Percentiles rank a stretch among this genome's conserved stretches.
Evolutionary conservation across 78 protist species (phyloP).

Genomic region (Paratrimastix pyriformis): DNA sequence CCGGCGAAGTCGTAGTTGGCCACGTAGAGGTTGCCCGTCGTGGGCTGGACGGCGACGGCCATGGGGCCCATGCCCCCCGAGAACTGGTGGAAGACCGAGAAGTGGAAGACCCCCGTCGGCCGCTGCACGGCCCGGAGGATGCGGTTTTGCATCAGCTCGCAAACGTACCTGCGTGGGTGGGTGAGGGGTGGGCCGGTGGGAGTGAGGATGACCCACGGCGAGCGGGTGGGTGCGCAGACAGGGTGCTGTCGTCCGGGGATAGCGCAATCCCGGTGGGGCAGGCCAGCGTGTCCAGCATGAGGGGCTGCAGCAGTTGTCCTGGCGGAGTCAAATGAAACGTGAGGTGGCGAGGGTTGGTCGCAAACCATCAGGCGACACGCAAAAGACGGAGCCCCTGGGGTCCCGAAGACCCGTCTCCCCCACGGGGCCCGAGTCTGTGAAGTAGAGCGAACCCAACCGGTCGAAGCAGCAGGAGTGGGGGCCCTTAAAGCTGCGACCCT

Average conservation of each 20-base stretch:
- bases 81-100: conserved; percentile 33
- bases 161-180: too few species aligned
- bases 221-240: too few species aligned
- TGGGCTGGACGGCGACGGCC: conserved; percentile 15
- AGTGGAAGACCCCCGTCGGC: conserved; percentile 23
- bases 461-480: conserved; percentile 10
- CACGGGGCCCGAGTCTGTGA: conserved; percentile 19
- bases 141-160: conserved; percentile 16
- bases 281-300: conserved; percentile 6
- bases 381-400: conserved; percentile 15
- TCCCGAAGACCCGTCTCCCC: conserved; percentile 8
- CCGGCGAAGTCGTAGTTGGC: conserved; percentile 20
- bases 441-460: background rate
- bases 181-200: too few species aligned
- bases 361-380: background rate
- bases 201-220: too few species aligned
- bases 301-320: conserved; percentile 3
- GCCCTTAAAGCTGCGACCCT: background rate
- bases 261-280: conserved; percentile 19
- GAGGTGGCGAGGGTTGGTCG: background rate
- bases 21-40: conserved; percentile 25
- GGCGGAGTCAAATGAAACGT: background rate
- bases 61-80: conserved; percentile 36
- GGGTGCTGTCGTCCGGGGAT: background rate
- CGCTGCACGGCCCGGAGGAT: conserved; percentile 17